Base-by-base conservation (phyloP, 1,284 basidiomycete species). In the Puccinia polysora region DNA sequence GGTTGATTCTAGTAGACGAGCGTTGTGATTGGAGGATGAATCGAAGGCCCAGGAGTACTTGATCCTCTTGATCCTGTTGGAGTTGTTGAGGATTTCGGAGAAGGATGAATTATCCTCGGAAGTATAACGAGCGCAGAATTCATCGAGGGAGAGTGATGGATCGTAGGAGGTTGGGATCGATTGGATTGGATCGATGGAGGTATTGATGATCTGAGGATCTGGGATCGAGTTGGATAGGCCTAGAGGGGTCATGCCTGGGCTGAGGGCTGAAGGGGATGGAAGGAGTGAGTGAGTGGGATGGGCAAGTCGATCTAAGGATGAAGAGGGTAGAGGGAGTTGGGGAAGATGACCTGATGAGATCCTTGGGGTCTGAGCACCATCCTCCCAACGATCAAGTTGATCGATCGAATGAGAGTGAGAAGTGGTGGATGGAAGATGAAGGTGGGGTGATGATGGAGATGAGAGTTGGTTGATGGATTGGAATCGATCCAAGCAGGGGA, bases 21-120 rank as follows among this genome's bases (percentile, higher is more conserved):
- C 64, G 75, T 90, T 88, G 0, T 91, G 90, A 76, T 85, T 83
- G 78, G 82, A 83, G 82, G 96, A 90, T 7, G 90, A 91, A 43
- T 91, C 88, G 86, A 88, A 97, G 7, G 92, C 93, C 93, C 93
- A 96, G 0, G 82, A 85, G 82, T 87, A 90, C 78, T 82, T 85
- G 78, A 90, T 88, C 77, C 86, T 86, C 74, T 91, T 84, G 77
- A 84, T 83, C 78, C 82, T 81, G 79, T 97, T 97, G 83, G 96
- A 92, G 73, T 88, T 87, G 68, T 92, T 86, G 67, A 97, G 81
- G 74, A 96, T 92, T 74, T 90, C 84, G 12, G 90, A 90, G 79
- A 97, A 97, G 73, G 90, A 93, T 2, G 92, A 87, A 79, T 97
- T 97, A 80, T 97, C 93, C 79, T 96, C 91, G 0, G 91, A 94